A percentile compares a stretch with the other conserved stretches of the same genome.
phyloP scores from a whole-genome alignment of 306 rosid genomes.

The Dalbergia cultrata region DNA sequence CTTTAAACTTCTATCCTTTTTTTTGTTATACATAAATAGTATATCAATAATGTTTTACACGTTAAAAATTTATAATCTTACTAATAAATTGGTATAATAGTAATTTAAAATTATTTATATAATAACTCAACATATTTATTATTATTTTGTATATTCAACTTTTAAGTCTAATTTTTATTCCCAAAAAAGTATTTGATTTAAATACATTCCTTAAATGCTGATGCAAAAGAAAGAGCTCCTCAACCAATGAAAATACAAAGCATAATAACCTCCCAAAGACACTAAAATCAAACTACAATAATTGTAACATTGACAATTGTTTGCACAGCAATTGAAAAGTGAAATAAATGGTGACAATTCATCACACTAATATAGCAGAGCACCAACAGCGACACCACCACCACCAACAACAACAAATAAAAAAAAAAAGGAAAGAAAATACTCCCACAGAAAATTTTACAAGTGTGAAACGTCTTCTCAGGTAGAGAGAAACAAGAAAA shows the following conservation, averaged over 20 bases:
- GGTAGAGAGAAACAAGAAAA: not conserved
- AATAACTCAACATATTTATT: no score
- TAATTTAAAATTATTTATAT: no score
- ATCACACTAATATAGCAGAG: conserved; percentile 4
- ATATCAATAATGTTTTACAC: not conserved
- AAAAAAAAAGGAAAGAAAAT: no score
- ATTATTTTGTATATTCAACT: not conserved
- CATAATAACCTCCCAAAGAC: not conserved
- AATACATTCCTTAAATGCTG: not conserved
- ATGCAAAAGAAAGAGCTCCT: conserved; percentile 21
- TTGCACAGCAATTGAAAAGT: conserved; percentile 36
- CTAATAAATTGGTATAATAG: not conserved
- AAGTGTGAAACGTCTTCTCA: not conserved
- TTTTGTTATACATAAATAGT: not conserved
- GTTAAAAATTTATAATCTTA: not conserved
- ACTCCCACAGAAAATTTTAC: conserved; percentile 5
- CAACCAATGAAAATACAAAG: conserved; percentile 31
- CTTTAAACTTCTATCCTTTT: not conserved
- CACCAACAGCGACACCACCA: not conserved
- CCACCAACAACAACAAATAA: not conserved
- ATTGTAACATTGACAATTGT: conserved; percentile 34
- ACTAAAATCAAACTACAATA: conserved; percentile 9
- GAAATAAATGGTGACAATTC: conserved; percentile 30
- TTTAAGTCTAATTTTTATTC: not conserved
- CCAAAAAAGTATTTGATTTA: not conserved